Base-by-base conservation (phyloP, 2,329 filamentous ascomycete species). In the Exophiala bonariae region DNA sequence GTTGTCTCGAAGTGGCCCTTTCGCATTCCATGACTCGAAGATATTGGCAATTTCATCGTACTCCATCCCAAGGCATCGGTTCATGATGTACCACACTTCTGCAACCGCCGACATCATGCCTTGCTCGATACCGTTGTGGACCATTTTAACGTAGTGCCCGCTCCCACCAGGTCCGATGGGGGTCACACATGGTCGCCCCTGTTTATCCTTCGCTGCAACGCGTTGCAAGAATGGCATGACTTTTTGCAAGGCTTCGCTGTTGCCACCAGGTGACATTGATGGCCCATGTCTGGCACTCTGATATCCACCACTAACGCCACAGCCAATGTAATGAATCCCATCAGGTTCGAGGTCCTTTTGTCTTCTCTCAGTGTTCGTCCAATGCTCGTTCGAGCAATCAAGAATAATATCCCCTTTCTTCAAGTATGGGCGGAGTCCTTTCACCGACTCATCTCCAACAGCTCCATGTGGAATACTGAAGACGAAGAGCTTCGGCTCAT, bases 61-160 rank as follows among this genome's bases (percentile, higher is more conserved):
- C 4, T 61, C 64, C 69, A 87, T 76, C 0, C 74, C 77, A 18
- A 87, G 67, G 1, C 79, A 76, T 34, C 73, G 72, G 28, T 75
- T 72, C 69, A 88, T 79, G 23, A 86, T 73, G 1, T 73, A 73
- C 81, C 82, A 88, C 2, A 79, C 79, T 62, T 88, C 85, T 11
- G 77, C 78, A 4, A 86, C 73, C 0, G 77, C 73, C 43, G 67
- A 79, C 69, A 88, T 78, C 79, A 88, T 85, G 2, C 82, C 84
- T 51, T 86, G 82, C 61, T 88, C 84, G 50, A 88, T 87, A 1
- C 83, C 84, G 54, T 88, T 87, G 61, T 88, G 85, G 3, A 87
- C 76, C 83, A 87, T 88, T 69, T 89, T 88, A 32, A 87, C 82
- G 59, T 83, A 88, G 62, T 88, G 84, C 0, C 85, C 85, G 1